A percentile compares a stretch with the other conserved stretches of the same genome.
phyloP scores from a whole-genome alignment of 768 basidiomycete genomes.

The Hericium erinaceus region DNA sequence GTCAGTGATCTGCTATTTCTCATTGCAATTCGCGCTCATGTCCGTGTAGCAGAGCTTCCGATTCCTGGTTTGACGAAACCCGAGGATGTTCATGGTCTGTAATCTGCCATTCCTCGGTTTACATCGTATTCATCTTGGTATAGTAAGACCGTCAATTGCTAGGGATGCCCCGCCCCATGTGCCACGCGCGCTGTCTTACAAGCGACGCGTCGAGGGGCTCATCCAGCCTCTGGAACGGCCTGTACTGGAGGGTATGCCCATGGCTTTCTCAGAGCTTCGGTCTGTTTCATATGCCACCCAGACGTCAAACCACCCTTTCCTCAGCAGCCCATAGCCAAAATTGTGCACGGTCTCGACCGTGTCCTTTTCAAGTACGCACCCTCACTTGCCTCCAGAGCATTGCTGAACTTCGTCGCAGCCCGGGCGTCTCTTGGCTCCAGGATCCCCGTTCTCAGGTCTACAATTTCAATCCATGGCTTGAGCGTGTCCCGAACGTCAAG shows the following conservation, averaged over 20 bases:
- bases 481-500: constrained; percentile 63
- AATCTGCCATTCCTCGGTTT: neutral
- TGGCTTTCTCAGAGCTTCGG: neutral
- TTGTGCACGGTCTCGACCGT: constrained; percentile 59
- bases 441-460: constrained; percentile 82
- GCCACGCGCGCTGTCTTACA: constrained; percentile 2
- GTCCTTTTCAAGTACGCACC: constrained; percentile 63
- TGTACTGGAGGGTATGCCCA: constrained; percentile 10
- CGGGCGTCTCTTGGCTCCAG: constrained; percentile 81
- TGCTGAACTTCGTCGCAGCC: constrained; percentile 34
- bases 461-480: constrained; percentile 70
- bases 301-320: constrained; percentile 35
- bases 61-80: neutral
- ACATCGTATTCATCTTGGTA: no score
- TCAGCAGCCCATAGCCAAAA: constrained; percentile 48
- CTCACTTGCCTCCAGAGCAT: neutral
- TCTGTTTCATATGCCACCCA: constrained; percentile 13
- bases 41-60: neutral
- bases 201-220: constrained; percentile 15
- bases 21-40: neutral
- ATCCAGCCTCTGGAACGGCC: constrained; percentile 8
- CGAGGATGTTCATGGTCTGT: neutral
- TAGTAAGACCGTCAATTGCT: no score
- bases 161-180: neutral
- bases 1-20: neutral